Base-by-base conservation (phyloP, 306 rosid species). In the Castanea mollissima region DNA sequence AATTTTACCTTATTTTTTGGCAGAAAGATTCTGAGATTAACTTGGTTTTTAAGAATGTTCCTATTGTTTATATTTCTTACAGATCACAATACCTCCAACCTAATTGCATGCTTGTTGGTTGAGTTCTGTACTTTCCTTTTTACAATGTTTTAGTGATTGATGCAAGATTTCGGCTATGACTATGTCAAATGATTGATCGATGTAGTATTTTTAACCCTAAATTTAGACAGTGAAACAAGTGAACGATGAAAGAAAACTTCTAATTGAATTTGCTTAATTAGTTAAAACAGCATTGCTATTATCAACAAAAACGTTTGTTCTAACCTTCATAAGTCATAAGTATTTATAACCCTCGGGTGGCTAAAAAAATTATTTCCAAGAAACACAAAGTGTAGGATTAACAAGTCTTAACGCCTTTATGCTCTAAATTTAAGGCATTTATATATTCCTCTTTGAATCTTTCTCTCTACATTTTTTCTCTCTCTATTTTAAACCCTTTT, bases 71-170 rank as follows among this genome's bases (percentile, higher is more conserved):
- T 31, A 62, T 85, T 56, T 41, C 77, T 73, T 79, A 62, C 49
- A 83, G n/a, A 82, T 85, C 85, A 76, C 73, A 78, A 57, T 69
- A 64, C 49, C 55, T 34, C 69, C 29, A 79, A 82, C 86, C 75
- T 44, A 81, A 78, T 83, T 81, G 85, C 84, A 77, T 76, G 83
- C 74, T 79, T 76, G 80, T 77, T 86, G 54, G 76, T 83, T 83
- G 79, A 83, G 81, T 75, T 84, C 85, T 75, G 62, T 68, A 64
- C 73, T 78, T 76, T 71, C 63, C 69, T 19, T 18, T 64, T 73
- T 52, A 75, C 74, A 54, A 80, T 29, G 44, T 29, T 71, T 67
- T 80, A 46, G 34, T 44, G 75, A 20, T 77, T 65, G 75, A 32
- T 69, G 29, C 5, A 55, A 65, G 63, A 56, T 79, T 78, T 73